Evolutionary conservation across 2,329 filamentous ascomycete species (phyloP).

Genomic region (Botrytis deweyae): DNA sequence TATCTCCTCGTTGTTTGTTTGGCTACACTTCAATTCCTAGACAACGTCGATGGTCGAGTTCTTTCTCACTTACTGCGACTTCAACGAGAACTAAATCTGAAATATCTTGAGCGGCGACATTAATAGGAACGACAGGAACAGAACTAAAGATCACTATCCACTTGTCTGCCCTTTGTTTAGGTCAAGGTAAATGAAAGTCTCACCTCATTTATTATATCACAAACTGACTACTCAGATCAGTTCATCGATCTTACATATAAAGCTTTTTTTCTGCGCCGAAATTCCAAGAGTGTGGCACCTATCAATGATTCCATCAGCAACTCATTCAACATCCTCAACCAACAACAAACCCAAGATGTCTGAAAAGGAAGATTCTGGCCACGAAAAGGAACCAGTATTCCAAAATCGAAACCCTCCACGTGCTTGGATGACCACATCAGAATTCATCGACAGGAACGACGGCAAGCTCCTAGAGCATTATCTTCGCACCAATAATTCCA

Average conservation of each 20-base stretch:
- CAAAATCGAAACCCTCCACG: not conserved
- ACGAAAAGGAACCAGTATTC: not conserved
- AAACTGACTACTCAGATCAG: not conserved
- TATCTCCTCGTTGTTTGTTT: not conserved
- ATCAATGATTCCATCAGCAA: not conserved
- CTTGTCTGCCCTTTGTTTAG: not conserved
- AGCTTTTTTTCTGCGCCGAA: not conserved
- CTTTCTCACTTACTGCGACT: not conserved
- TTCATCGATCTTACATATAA: not conserved
- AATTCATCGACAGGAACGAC: not conserved
- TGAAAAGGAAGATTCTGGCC: not conserved
- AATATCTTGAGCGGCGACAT: not conserved
- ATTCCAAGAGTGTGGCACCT: not conserved
- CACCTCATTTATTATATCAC: not conserved
- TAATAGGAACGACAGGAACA: not conserved
- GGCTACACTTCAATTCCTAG: not conserved
- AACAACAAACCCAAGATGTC: not conserved
- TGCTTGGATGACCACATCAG: not conserved
- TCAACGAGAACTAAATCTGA: accelerated
- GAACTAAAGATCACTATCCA: not conserved
- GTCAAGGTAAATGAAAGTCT: not conserved
- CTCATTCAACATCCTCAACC: not conserved
- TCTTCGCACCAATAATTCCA: not conserved
- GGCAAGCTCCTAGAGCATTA: not conserved
- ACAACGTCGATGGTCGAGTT: not conserved